Base-by-base conservation (phyloP, 2,329 filamentous ascomycete genomes). In the Chaetomiaceae sp. region DNA sequence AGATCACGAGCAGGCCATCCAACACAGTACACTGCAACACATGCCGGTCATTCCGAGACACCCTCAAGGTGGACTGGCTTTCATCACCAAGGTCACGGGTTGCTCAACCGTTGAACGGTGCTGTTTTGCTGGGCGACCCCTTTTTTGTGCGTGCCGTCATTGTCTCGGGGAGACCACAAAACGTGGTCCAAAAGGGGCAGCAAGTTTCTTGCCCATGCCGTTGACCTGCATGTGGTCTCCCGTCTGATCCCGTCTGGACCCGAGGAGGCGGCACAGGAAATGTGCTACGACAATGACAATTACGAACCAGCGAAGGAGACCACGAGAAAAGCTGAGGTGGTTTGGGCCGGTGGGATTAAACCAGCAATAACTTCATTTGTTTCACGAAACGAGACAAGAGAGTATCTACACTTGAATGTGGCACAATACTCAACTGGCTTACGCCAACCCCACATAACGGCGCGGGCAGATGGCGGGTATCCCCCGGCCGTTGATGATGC, bases 181-280 rank as follows among this genome's bases (percentile, higher is more conserved):
- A n/a, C n/a, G 5, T 27, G 9, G 1, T 14, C 30, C n/a, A 30
- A 27, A 36, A 46, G 20, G 18, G 30, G 30, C 14, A 27, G 16
- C 43, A 46, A 11, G 30, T 46, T 18, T 36, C 42, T 25, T 25
- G 18, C 5, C 42, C 13, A 4, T 14, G 30, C 16, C 34, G 16
- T 13, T n/a, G 9, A 11, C 23, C 10, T 34, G 37, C 47, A 42
- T 34, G 34, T 49, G 29, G 30, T 14, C 11, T 32, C 34, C 27
- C n/a, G 16, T 20, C 11, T 25, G 18, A 14, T 37, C 33, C 25
- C 25, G 18, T 20, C 14, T 25, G 25, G 14, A 23, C 41, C 14
- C 34, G 10, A 48, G 45, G 43, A 48, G 44, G 43, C 43, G 50
- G 50, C 50, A 36, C 50, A 38, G 37, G n/a, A n/a, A n/a, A n/a